These are phyloP conservation scores for Petunia hybrid DNA, from an alignment of 305 asterid species.

Conservation along the genomic window DNA sequence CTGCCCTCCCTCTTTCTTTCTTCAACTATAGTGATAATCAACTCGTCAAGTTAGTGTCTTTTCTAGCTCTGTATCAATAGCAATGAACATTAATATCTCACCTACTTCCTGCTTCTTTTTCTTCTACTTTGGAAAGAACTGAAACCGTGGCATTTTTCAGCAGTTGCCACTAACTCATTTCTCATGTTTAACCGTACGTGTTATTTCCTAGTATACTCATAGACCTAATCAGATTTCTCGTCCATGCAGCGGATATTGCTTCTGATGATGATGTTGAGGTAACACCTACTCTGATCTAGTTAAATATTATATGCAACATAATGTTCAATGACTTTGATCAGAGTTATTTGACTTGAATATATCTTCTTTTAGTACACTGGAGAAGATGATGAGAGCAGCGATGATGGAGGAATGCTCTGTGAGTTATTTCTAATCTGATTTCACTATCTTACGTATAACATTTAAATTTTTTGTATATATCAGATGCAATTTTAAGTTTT, in stretches of 20 bases:
- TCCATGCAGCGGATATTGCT: constrained; percentile 61
- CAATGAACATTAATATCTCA: neutral
- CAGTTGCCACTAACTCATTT: neutral
- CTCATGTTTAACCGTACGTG: neutral
- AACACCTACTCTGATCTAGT: constrained; percentile 39
- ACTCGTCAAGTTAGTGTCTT: constrained; percentile 8
- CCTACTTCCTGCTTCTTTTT: constrained; percentile 9
- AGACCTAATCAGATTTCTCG: constrained; percentile 19
- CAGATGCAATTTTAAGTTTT: constrained; percentile 1
- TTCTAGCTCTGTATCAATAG: neutral
- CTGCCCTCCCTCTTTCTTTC: neutral
- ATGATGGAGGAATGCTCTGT: constrained; percentile 95
- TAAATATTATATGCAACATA: constrained; percentile 24
- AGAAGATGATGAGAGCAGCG: constrained; percentile 76
- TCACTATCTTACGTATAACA: neutral
- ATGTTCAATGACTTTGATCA: constrained; percentile 26
- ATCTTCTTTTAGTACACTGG: constrained; percentile 57
- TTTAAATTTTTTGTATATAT: neutral
- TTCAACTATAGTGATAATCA: neutral
- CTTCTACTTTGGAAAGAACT: neutral
- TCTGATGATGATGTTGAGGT: constrained; percentile 74
- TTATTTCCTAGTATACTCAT: constrained; percentile 14
- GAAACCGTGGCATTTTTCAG: neutral
- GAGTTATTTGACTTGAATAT: constrained; percentile 40
- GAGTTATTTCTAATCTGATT: constrained; percentile 42